Base-by-base conservation (phyloP, 2,329 filamentous ascomycete genomes). In the Fusarium domesticum region DNA sequence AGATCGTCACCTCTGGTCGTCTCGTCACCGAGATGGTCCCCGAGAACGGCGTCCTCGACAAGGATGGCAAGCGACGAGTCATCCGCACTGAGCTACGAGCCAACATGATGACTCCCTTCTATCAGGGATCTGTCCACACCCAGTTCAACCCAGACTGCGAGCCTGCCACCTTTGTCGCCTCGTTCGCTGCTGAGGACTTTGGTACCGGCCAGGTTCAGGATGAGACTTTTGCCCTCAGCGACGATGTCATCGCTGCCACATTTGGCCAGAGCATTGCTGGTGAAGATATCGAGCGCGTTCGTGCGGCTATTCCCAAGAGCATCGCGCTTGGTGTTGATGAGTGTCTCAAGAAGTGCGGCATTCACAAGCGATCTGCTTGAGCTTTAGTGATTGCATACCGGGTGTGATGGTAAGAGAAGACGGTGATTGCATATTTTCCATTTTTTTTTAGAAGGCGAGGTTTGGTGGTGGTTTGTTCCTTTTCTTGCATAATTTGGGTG, bases 131-230 rank as follows among this genome's bases (percentile, higher is more conserved):
- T 6, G 59, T 80, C 17, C 79, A 82, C 63, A 75, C 71, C 6
- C 74, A 80, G 57, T 78, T 71, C 62, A 82, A 81, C 65, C 76
- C 77, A 1, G 66, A 72, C 51, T 81, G 78, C 62, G 65, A 70
- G 34, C 62, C 70, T 28, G 73, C 72, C 42, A 65, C 71, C 16
- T 78, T 78, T 54, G 66, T 78, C 20, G 76, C 76, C 6, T 62
- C 67, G 25, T 78, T 78, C 54, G 67, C 67, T 35, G 58, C 58
- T 35, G 75, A 79, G 58, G 76, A 80, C 59, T 73, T 73, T 20
- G 76, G 77, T 34, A 67, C 72, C n/a, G 69, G 73, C 39, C 73
- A 76, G 60, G 61, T 73, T 37, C 70, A 73, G 31, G 71, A 80
- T 56, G 71, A 73, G 57, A 66, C 74, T 38, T 74, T 80, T 49